Evolutionary conservation across 768 basidiomycete genomes (phyloP).

Genomic region (Rhizopogon vulgaris): DNA sequence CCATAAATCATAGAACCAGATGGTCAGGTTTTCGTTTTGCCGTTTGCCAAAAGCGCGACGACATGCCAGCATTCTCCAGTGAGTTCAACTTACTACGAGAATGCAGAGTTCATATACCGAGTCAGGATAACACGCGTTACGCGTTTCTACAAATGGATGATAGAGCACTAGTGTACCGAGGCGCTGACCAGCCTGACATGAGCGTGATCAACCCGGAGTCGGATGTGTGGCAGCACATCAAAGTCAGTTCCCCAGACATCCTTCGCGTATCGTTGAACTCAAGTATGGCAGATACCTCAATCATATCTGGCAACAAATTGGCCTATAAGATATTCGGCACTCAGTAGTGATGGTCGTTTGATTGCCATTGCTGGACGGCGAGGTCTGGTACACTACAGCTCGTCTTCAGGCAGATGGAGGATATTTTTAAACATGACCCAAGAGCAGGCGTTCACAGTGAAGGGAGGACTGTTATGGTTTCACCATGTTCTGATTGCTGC

Average conservation of each 20-base stretch:
- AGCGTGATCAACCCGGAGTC: constrained; percentile 97
- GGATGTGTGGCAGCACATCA: constrained; percentile 97
- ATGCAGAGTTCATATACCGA: constrained; percentile 5
- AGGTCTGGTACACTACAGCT: constrained; percentile 91
- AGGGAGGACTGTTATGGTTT: constrained; percentile 94
- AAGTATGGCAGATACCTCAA: constrained; percentile 67
- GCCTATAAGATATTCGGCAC: constrained; percentile 89
- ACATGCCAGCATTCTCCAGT: constrained; percentile 90
- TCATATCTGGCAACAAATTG: constrained; percentile 87
- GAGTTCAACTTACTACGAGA: constrained; percentile 19
- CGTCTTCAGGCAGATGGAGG: constrained; percentile 94
- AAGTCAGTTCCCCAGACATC: constrained; percentile 38
- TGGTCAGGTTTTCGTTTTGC: constrained; percentile 76
- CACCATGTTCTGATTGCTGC: constrained; percentile 92
- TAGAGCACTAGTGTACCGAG: constrained; percentile 86
- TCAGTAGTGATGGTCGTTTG: constrained; percentile 86
- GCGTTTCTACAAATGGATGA: constrained; percentile 96
- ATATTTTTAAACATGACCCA: constrained; percentile 74
- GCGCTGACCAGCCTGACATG: constrained; percentile 96
- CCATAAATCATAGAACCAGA: constrained; percentile 38
- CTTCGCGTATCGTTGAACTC: constrained; percentile 1
- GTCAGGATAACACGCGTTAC: constrained; percentile 92
- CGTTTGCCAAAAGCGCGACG: constrained; percentile 93
- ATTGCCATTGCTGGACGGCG: constrained; percentile 89
- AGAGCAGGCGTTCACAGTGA: constrained; percentile 81